These are phyloP conservation scores for Hanseniaspora uvarum DNA, from an alignment of 1,139 yeast species.

Conservation along the genomic window DNA sequence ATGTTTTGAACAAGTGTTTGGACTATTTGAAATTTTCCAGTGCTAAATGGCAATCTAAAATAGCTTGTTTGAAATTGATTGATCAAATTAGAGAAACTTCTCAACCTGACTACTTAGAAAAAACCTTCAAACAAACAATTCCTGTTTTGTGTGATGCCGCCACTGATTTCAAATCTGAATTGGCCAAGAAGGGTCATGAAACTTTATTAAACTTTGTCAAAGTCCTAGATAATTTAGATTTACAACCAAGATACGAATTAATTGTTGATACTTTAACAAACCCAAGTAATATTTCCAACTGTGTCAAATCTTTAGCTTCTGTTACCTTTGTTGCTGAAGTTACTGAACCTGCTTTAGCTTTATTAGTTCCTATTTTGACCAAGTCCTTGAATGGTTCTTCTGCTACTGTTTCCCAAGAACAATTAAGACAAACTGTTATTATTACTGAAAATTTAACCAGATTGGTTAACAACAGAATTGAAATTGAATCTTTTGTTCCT, in stretches of 20 bases:
- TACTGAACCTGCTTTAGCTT: conserved; percentile 85
- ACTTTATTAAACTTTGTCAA: conserved; percentile 63
- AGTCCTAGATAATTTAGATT: conserved; percentile 83
- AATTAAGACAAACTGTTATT: conserved; percentile 89
- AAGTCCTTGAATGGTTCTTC: conserved; percentile 78
- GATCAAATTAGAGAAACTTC: conserved; percentile 69
- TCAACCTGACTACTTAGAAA: conserved; percentile 76
- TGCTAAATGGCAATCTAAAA: conserved; percentile 88
- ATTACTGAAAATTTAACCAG: conserved; percentile 94
- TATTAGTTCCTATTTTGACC: conserved; percentile 83
- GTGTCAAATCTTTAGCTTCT: conserved; percentile 80
- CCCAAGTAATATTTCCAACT: conserved; percentile 77
- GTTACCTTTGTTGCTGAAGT: conserved; percentile 98
- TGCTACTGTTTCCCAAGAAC: conserved; percentile 58
- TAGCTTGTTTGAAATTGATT: conserved; percentile 63
- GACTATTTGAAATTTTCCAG: conserved; percentile 57
- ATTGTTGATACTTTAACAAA: conserved; percentile 83
- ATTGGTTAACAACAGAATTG: conserved; percentile 85
- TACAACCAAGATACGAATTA: conserved; percentile 73
- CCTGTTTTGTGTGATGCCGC: conserved; percentile 83
- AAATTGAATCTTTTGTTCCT: conserved; percentile 81
- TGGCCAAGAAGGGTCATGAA: conserved; percentile 72
- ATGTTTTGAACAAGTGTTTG: conserved; percentile 52
- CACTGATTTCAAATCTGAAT: conserved; percentile 93
- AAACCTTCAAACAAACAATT: conserved; percentile 64